phyloP scores from a whole-genome alignment of 306 rosid genomes.

The Trichosanthes truncata region DNA sequence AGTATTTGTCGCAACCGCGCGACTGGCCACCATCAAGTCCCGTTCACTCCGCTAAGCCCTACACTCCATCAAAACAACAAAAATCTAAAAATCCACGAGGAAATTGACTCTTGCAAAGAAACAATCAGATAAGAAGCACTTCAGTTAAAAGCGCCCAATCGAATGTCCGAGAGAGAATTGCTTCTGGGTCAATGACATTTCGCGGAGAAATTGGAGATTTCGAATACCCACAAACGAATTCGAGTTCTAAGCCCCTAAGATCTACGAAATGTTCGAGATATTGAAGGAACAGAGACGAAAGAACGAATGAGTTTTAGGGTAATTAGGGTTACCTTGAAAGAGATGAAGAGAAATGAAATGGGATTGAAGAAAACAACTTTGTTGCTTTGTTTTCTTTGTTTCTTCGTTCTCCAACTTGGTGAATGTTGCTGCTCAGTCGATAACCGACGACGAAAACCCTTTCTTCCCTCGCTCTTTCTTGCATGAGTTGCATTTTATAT shows the following conservation, averaged over 20 bases:
- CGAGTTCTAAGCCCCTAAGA: not conserved
- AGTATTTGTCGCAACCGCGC: not conserved
- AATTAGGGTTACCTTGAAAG: conserved; percentile 10
- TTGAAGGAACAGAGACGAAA: not conserved
- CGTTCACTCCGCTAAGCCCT: not conserved
- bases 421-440: conserved; percentile 6
- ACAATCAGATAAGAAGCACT: not conserved
- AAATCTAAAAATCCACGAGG: not conserved
- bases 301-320: not conserved
- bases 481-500: conserved; percentile 14
- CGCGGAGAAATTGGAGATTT: not conserved
- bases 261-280: conserved; percentile 2
- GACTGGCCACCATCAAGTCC: not conserved
- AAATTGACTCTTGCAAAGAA: not conserved
- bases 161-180: not conserved
- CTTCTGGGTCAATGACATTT: not conserved
- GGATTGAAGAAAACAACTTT: not conserved
- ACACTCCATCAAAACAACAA: conserved; percentile 1
- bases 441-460: conserved; percentile 17
- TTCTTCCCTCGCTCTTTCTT: conserved; percentile 4
- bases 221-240: not conserved
- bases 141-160: not conserved
- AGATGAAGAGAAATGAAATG: not conserved
- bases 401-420: conserved; percentile 2
- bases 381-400: not conserved